Evolutionary conservation across 192 early-diverging fungal species (phyloP), one percentile per base, ranked within the genome.

Genomic region (Paraglomus brasilianum): DNA sequence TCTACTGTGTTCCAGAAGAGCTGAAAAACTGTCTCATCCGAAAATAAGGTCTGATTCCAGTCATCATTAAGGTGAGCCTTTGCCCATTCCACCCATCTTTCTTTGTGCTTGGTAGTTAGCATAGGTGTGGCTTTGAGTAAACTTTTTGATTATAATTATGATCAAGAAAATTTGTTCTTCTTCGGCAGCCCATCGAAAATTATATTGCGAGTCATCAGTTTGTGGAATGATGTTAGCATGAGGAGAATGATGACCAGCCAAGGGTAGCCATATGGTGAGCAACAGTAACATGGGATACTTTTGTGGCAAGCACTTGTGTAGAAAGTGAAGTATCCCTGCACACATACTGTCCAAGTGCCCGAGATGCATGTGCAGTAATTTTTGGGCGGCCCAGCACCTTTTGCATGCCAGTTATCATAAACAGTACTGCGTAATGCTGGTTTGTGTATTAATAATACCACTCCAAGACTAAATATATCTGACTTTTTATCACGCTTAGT

Each of bases 1-100:
- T 61, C 17, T 61, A 40, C 30, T 5, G 41, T 61, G 45, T 61
- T 61, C 6, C 21, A 43, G 17, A 44, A 61, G 14, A 61, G 59
- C 19, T 43, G 9, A 43, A 61, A 61, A 13, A 19, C 41, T 43
- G 59, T 61, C 17, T 61, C 41, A 43, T 61, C 59, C 21, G 41
- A 43, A 61, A 61, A 61, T 30, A 61, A 61, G 55, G 5, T 57
- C 5, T 30, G 17, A 15, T 51, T 51, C 50, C 50, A 51, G 17
- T 22, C 5, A 5, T 61, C 41, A 61, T 61, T 61, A 43, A 61
- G 9, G 45, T 61, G 42, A 44, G 41, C 45, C 8, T 61, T 40
- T 40, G 59, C 59, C 59, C 41, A 61, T 43, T 61, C 59, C 10
- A 61, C 7, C 2, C 59, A 43, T 43, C 15, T 43, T 44, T 43